Evolutionary conservation across 768 basidiomycete species (phyloP), one percentile per base, ranked within the genome.

Genomic region (Gelatoporia subvermispora): DNA sequence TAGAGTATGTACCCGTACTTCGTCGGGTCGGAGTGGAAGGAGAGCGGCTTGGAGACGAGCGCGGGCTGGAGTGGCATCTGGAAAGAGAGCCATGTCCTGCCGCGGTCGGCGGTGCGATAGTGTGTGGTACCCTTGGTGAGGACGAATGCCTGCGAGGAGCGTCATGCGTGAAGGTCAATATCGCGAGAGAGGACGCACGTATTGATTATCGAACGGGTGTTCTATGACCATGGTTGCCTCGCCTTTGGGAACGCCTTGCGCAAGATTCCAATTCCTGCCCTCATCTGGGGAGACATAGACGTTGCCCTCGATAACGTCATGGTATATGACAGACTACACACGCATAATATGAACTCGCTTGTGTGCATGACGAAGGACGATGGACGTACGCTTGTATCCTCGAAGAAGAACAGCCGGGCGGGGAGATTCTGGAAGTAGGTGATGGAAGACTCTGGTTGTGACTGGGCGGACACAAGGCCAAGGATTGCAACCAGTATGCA

Each of bases 71-170:
- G 43, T 4, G 84, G 79, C 34, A 91, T 75, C 2, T 84, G 71
- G 64, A 97, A 98, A 0, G 79, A 63, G 45, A 81, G 79, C 95
- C 95, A 99, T 28, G 85, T 81, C 67, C 78, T 81, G 47, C 96
- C 95, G 51, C 87, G 79, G 66, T 99, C 86, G 31, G 82, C 78
- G 2, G 96, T 93, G 25, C 87, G 83, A 67, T 89, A 99, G 65
- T 98, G 94, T 18, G 63, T 88, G 10, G 51, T 81, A n/a, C 72
- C 72, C 22, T 77, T 72, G 3, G 92, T 88, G 50, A 99, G 70
- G 31, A 88, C 83, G 63, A 96, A 98, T 0, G 91, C 94, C 93
- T 95, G 57, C 8, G 31, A 38, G 4, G 46, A 42, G n/a, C 22
- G 34, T 38, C 7, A 11, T 36, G n/a, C 3, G 20, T 36, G 47